Conservation (phyloP, 2,329 filamentous ascomycete species). For the Aspergillus fumigatiaffinis region DNA sequence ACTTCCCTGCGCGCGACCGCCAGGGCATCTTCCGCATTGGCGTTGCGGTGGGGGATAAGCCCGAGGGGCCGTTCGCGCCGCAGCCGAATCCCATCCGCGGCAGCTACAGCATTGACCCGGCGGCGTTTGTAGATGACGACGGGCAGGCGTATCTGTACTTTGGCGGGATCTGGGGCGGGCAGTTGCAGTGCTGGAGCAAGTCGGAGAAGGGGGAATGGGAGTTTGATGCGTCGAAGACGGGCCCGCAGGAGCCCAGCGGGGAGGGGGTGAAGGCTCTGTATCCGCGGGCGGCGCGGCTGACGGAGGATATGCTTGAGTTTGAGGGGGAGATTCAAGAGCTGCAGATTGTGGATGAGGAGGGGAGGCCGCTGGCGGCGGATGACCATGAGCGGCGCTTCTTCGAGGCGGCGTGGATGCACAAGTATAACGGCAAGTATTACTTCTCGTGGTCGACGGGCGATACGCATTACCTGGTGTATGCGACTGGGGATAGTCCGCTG, state of each 20-base stretch:
- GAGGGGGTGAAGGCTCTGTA: slow-evolving; percentile 55
- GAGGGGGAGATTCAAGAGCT: slow-evolving; percentile 55
- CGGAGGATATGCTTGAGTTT: slow-evolving; percentile 63
- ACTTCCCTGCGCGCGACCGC: slow-evolving; percentile 71
- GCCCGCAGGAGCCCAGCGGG: slow-evolving; percentile 58
- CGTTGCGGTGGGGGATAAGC: slow-evolving; percentile 61
- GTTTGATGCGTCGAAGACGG: slow-evolving; percentile 55
- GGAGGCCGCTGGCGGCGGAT: slow-evolving; percentile 57
- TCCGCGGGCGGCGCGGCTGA: slow-evolving; percentile 63
- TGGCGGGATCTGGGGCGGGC: slow-evolving; percentile 75
- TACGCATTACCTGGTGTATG: slow-evolving; percentile 70
- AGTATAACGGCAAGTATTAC: slow-evolving; percentile 66
- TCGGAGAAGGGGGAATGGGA: slow-evolving; percentile 41
- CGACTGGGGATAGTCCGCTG: slow-evolving; percentile 58
- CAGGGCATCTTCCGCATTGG: slow-evolving; percentile 69
- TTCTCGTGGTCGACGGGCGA: slow-evolving; percentile 77
- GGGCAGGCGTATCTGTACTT: slow-evolving; percentile 67
- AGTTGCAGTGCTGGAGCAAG: slow-evolving; percentile 71
- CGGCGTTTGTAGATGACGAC: slow-evolving; percentile 68
- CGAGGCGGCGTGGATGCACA: slow-evolving; percentile 77
- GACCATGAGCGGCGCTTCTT: slow-evolving; percentile 76
- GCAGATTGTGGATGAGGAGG: slow-evolving; percentile 61
- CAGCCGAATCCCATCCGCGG: slow-evolving; percentile 63
- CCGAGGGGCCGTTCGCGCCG: slow-evolving; percentile 66
- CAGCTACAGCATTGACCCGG: slow-evolving; percentile 73